Percentiles rank a stretch among this genome's conserved stretches.
Conservation (phyloP, 2,329 filamentous ascomycete genomes). For the Golovinomyces cichoracearum region DNA sequence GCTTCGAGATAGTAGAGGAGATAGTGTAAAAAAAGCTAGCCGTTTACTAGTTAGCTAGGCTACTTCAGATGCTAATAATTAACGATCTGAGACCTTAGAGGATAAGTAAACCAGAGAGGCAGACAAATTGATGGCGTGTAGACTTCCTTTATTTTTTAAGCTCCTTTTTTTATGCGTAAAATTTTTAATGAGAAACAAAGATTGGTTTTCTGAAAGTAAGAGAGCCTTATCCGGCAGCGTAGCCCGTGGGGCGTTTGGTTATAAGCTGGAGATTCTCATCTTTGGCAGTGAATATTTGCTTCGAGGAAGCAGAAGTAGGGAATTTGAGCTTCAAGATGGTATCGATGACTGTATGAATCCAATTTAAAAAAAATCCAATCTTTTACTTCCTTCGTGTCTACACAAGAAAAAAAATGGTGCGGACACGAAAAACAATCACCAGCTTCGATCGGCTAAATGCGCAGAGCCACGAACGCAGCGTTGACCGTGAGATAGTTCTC, state of each 20-base stretch:
- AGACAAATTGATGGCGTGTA: background rate
- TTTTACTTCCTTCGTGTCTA: too few relatives aligned
- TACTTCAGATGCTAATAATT: background rate
- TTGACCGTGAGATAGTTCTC: too few relatives aligned
- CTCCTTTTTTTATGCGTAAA: too few relatives aligned
- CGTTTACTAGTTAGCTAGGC: background rate
- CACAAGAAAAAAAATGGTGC: too few relatives aligned
- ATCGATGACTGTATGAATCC: too few relatives aligned
- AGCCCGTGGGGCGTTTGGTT: background rate
- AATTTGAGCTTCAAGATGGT: too few relatives aligned
- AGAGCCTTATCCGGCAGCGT: background rate
- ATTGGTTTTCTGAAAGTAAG: background rate
- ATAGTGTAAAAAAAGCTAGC: background rate
- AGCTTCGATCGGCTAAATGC: too few relatives aligned
- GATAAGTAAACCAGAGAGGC: background rate
- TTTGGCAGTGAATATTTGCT: background rate
- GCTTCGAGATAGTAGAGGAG: background rate
- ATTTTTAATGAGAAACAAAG: background rate
- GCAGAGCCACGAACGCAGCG: too few relatives aligned
- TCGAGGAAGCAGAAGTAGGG: constrained; percentile 1
- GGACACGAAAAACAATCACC: too few relatives aligned
- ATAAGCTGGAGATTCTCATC: constrained; percentile 3
- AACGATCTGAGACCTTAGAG: background rate
- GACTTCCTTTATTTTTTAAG: background rate
- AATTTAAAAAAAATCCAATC: too few relatives aligned